Conservation (phyloP, 441 rosid species). For the Erodium trifolium region DNA sequence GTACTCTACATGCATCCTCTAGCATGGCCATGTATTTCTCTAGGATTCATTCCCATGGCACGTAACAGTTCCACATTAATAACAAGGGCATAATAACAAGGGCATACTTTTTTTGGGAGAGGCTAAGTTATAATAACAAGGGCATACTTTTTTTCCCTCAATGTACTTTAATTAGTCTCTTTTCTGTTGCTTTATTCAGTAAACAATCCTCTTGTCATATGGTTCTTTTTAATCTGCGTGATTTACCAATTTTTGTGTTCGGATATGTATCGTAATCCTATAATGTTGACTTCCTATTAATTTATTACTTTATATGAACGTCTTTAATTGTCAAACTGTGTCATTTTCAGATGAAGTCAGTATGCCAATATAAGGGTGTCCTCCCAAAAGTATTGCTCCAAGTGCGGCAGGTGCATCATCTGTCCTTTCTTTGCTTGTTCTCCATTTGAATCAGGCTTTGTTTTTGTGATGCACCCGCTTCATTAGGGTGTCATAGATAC, state of each 20-base stretch:
- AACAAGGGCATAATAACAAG: too few relatives aligned
- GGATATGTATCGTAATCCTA: background rate
- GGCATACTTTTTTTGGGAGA: too few relatives aligned
- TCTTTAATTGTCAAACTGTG: background rate
- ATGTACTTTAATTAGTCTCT: background rate
- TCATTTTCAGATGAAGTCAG: conserved; percentile 52
- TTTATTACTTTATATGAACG: background rate
- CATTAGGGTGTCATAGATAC: background rate
- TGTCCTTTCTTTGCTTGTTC: background rate
- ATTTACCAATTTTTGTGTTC: background rate
- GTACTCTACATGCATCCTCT: background rate
- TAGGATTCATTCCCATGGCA: too few relatives aligned
- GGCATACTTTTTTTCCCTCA: background rate
- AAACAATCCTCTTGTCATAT: background rate
- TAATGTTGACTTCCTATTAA: background rate
- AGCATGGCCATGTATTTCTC: background rate
- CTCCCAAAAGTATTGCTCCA: conserved; percentile 74
- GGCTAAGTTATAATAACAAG: background rate
- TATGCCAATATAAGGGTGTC: conserved; percentile 63
- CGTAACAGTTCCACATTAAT: too few relatives aligned
- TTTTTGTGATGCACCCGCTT: background rate
- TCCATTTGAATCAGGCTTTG: background rate
- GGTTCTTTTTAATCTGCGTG: too few relatives aligned
- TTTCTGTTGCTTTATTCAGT: background rate
- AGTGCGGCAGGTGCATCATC: conserved; percentile 60